Evolutionary conservation across 2,329 filamentous ascomycete genomes (phyloP).

Genomic region (Cladosporium cucumerinum): DNA sequence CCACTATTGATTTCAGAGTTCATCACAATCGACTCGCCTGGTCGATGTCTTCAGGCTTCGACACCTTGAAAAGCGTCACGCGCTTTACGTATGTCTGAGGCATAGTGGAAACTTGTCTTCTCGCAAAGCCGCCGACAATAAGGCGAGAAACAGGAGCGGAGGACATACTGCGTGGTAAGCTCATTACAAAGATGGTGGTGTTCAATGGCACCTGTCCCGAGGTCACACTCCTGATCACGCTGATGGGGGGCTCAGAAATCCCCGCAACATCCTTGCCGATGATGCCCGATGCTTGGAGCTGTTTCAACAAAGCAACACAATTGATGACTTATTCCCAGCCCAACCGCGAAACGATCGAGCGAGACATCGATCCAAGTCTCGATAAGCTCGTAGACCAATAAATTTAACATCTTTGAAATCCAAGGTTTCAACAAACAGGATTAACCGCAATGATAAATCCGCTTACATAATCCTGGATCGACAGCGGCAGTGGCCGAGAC

Average conservation of each 20-base stretch:
- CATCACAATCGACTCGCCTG: constrained; percentile 12
- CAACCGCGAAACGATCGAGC: background rate
- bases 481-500: background rate
- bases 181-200: background rate
- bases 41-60: constrained; percentile 46
- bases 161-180: background rate
- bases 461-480: background rate
- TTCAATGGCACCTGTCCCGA: background rate
- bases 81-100: constrained; percentile 40
- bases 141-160: background rate
- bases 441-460: background rate
- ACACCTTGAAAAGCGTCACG: constrained; percentile 53
- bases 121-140: background rate
- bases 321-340: background rate
- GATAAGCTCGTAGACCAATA: background rate
- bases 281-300: background rate
- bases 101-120: constrained; percentile 19
- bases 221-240: background rate
- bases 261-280: background rate
- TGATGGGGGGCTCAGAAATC: background rate
- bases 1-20: background rate
- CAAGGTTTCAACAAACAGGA: background rate
- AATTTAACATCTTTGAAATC: too few species aligned
- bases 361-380: background rate
- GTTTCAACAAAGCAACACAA: background rate